These are phyloP conservation scores for Serendipita sp. DNA, from an alignment of 768 basidiomycete genomes.

Conservation along the genomic window DNA sequence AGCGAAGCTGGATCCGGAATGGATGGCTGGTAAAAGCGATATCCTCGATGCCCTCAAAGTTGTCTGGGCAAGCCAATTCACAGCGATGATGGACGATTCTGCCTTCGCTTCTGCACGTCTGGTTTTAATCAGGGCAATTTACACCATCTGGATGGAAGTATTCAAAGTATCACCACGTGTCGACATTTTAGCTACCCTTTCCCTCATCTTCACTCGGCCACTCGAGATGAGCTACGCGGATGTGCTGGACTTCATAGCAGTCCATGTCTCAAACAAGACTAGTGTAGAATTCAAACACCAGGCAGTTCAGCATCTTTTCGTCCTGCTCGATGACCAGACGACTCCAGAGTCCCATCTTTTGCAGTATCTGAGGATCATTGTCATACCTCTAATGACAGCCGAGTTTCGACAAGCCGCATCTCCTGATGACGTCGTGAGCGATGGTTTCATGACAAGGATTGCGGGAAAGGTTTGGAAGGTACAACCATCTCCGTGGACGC, in stretches of 20 bases:
- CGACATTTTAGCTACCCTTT: conserved; percentile 78
- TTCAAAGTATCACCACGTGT: conserved; percentile 60
- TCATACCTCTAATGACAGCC: conserved; percentile 75
- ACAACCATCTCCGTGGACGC: conserved; percentile 37
- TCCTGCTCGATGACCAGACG: conserved; percentile 57
- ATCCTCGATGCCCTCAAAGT: conserved; percentile 57
- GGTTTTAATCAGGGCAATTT: conserved; percentile 55
- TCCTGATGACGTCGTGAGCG: conserved; percentile 43
- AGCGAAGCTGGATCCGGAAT: conserved; percentile 43
- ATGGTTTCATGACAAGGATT: conserved; percentile 51
- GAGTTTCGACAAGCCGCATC: conserved; percentile 48
- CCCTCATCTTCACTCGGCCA: conserved; percentile 62
- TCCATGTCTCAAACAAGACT: conserved; percentile 63
- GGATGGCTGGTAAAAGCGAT: conserved; percentile 53
- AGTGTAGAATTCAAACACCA: conserved; percentile 57
- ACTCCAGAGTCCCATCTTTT: conserved; percentile 59
- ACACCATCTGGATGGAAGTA: conserved; percentile 39
- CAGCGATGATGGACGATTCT: not conserved
- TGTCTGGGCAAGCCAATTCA: conserved; percentile 48
- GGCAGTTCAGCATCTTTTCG: conserved; percentile 67
- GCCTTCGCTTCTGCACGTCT: conserved; percentile 30
- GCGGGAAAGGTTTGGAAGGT: conserved; percentile 70
- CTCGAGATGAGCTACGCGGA: conserved; percentile 68
- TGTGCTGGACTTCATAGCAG: conserved; percentile 72
- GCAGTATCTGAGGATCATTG: conserved; percentile 48